Base-by-base conservation (phyloP, 192 early-diverging fungal species). In the Linderina pennispora region DNA sequence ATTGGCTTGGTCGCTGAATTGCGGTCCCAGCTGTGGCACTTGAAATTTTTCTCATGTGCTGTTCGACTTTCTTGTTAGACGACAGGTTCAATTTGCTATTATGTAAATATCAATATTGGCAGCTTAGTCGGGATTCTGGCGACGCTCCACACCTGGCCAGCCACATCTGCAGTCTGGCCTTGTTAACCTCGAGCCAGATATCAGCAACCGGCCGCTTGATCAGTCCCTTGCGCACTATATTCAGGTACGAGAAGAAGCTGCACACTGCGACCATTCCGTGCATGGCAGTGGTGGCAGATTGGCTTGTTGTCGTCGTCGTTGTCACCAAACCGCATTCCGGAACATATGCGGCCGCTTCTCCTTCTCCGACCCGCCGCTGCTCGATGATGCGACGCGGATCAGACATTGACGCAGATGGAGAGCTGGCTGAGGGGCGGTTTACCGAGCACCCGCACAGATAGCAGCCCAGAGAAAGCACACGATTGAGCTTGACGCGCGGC, bases 131-230 rank as follows among this genome's bases (percentile, higher is more conserved):
- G 65, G 49, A 47, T 11, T 69, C 65, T 1, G 58, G 46, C 15
- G 65, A 69, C 1, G 65, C 65, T 22, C 65, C 65, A 0, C 58
- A 69, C 9, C 65, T 48, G 2, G 59, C 58, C 13, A 69, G 58
- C 65, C 65, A 69, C 65, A 69, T 69, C 43, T 62, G 58, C 65
- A 69, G 46, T 7, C 65, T 38, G 4, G 43, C 59, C 37, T 44
- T 61, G 37, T 69, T 69, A 45, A 69, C 65, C 36, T 69, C 65
- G 10, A 69, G 58, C 65, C 65, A 69, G 20, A 69, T 62, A 8
- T 69, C 65, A 10, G 65, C 58, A 24, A 69, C 62, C 10, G 65
- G 65, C 16, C 65, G 58, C 43, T 62, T 61, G 50, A 58, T 69
- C 18, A 69, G 55, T 11, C 65, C 58, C 45, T 60, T 52, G 42